Base-by-base conservation (phyloP, 2,329 filamentous ascomycete species). In the Celoporthe dispersa region DNA sequence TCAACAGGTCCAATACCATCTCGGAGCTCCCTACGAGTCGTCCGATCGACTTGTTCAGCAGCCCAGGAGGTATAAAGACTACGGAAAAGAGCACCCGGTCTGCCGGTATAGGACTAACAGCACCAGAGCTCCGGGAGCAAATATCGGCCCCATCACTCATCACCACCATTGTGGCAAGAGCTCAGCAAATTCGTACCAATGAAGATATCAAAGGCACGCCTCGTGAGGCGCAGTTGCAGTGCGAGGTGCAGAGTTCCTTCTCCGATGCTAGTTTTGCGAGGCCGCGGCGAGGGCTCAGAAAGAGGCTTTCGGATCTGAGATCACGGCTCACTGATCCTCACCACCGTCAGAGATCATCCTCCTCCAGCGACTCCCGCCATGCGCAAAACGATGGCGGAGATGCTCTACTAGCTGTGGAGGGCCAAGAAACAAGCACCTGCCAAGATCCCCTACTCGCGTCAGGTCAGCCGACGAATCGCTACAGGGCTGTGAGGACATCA, bases 251-350 rank as follows among this genome's bases (percentile, higher is more conserved):
- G 11, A 74, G 73, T 39, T 73, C 73, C 11, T 70, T 76, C 53
- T 73, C 74, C 0, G 65, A 73, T 28, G 69, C 62, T 22, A 71
- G 65, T 16, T 51, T 71, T 28, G 69, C 63, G 14, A 70, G 55
- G 51, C 73, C 72, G 3, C 71, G 72, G 2, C 73, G 71, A 41
- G 73, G 74, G n/a, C 66, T 77, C 68, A 74, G 67, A 51, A 76
- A 73, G 31, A 71, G 74, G 0, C 64, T 78, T 28, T 76, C 76
- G 9, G 70, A 77, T 57, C 64, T 78, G 22, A 73, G 71, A 19
- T 69, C 70, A 9, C 73, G 73, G 5, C 68, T 77, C 16, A 69
- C 69, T 16, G 75, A 76, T 16, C 63, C 73, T 25, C 69, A 74
- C 8, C 51, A 71, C 41, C 71, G 65, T 33, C 70, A 66, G 6